Evolutionary conservation across 2,329 filamentous ascomycete genomes (phyloP).

Genomic region (Claviceps digitariae): DNA sequence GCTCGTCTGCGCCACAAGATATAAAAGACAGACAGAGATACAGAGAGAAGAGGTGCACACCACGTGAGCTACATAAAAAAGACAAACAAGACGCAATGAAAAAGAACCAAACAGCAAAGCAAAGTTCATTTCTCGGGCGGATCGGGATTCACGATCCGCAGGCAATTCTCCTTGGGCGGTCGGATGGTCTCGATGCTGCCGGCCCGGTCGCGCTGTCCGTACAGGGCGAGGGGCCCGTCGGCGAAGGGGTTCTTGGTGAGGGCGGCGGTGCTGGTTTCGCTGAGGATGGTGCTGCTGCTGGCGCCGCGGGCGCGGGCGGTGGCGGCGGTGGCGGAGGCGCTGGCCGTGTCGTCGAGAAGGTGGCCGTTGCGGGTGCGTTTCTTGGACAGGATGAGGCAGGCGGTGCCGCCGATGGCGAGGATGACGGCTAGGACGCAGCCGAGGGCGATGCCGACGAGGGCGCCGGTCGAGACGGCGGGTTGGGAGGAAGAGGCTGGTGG

Average conservation of each 20-base stretch:
- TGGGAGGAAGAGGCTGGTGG: not conserved
- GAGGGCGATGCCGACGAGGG: constrained; percentile 1
- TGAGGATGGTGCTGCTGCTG: no score
- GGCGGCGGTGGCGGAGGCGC: not conserved
- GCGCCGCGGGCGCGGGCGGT: not conserved
- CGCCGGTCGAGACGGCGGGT: not conserved
- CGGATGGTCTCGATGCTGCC: constrained; percentile 1
- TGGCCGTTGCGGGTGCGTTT: not conserved
- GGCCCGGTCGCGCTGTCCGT: constrained; percentile 1
- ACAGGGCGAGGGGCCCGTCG: not conserved
- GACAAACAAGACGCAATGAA: not conserved
- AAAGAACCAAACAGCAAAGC: no score
- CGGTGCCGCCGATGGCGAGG: not conserved
- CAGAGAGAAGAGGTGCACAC: no score
- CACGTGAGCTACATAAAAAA: no score
- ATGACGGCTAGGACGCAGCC: not conserved
- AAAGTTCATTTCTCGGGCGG: constrained; percentile 1
- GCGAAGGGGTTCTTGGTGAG: not conserved
- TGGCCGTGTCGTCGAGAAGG: not conserved
- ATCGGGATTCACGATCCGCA: constrained; percentile 4
- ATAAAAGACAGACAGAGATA: no score
- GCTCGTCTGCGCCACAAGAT: no score
- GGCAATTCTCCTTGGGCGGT: not conserved
- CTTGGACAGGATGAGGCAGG: not conserved
- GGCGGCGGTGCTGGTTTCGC: not conserved